Percentiles rank a stretch among this genome's conserved stretches.
These are phyloP conservation scores for Lactifluus piperatus DNA, from an alignment of 768 basidiomycete genomes.

Conservation along the genomic window DNA sequence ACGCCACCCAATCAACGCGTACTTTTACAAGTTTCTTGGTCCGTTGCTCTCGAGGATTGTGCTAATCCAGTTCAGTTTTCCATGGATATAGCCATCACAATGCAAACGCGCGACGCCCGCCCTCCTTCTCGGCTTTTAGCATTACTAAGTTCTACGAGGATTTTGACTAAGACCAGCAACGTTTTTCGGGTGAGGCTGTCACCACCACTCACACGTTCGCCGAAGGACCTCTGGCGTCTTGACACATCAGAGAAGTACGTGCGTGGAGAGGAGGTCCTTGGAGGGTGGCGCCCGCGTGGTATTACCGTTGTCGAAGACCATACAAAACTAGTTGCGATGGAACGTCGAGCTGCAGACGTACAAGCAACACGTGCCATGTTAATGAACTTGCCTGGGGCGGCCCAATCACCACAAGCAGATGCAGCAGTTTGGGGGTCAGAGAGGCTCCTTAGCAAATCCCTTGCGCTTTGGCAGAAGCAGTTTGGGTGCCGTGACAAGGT, in stretches of 20 bases:
- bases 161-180: slow-evolving; percentile 70
- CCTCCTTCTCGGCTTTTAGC: slow-evolving; percentile 70
- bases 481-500: slow-evolving; percentile 75
- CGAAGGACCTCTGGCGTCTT: slow-evolving; percentile 87
- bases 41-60: slow-evolving; percentile 76
- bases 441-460: slow-evolving; percentile 50
- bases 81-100: slow-evolving; percentile 78
- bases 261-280: slow-evolving; percentile 79
- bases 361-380: slow-evolving; percentile 81
- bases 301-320: slow-evolving; percentile 87
- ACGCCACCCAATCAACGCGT: slow-evolving; percentile 73
- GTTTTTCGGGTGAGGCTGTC: slow-evolving; percentile 76
- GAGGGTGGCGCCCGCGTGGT: slow-evolving; percentile 80
- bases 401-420: slow-evolving; percentile 42
- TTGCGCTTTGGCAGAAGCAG: slow-evolving; percentile 77
- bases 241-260: slow-evolving; percentile 96
- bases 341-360: slow-evolving; percentile 77
- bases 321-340: slow-evolving; percentile 57
- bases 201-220: slow-evolving; percentile 78
- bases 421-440: slow-evolving; percentile 60
- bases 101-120: slow-evolving; percentile 77
- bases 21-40: slow-evolving; percentile 68
- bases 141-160: slow-evolving; percentile 70
- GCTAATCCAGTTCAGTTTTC: slow-evolving; percentile 81
- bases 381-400: slow-evolving; percentile 36